Evolutionary conservation across 768 basidiomycete genomes (phyloP).

Genomic region (Megacollybia marginata): DNA sequence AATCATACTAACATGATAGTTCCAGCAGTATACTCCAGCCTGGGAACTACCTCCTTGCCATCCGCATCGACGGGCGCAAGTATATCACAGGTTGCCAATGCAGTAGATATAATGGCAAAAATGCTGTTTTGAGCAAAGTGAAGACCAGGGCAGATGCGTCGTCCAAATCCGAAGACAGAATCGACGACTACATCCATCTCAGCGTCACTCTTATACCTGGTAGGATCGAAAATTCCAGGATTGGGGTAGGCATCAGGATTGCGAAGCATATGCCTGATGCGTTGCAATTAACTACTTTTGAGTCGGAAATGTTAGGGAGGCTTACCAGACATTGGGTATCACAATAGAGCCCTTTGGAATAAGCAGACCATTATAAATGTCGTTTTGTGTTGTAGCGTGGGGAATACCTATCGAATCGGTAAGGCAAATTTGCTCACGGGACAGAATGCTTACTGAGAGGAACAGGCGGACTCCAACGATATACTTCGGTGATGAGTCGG

Average conservation of each 20-base stretch:
- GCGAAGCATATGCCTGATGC: slow-evolving; percentile 6
- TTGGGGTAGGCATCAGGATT: slow-evolving; percentile 14
- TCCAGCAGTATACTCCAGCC: neutral
- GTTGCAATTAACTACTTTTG: neutral
- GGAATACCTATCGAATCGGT: slow-evolving; percentile 4
- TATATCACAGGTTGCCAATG: slow-evolving; percentile 6
- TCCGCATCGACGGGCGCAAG: neutral
- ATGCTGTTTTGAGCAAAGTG: slow-evolving; percentile 1
- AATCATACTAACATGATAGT: neutral
- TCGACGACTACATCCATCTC: slow-evolving; percentile 7
- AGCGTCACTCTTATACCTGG: slow-evolving; percentile 11
- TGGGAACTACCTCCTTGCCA: neutral
- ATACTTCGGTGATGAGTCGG: slow-evolving; percentile 13
- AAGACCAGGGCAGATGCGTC: slow-evolving; percentile 9
- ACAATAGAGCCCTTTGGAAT: slow-evolving; percentile 22
- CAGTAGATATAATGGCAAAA: slow-evolving; percentile 4
- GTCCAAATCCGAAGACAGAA: slow-evolving; percentile 11
- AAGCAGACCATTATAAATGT: slow-evolving; percentile 21
- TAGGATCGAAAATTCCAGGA: slow-evolving; percentile 20
- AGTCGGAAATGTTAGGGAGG: neutral
- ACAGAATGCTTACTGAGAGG: slow-evolving; percentile 8
- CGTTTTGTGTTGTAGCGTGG: slow-evolving; percentile 19
- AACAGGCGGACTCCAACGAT: slow-evolving; percentile 6
- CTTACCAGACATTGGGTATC: slow-evolving; percentile 11
- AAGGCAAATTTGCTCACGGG: neutral